phyloP scores from a whole-genome alignment of 352 stramenopile genomes.

The Globisporangium barbulae region DNA sequence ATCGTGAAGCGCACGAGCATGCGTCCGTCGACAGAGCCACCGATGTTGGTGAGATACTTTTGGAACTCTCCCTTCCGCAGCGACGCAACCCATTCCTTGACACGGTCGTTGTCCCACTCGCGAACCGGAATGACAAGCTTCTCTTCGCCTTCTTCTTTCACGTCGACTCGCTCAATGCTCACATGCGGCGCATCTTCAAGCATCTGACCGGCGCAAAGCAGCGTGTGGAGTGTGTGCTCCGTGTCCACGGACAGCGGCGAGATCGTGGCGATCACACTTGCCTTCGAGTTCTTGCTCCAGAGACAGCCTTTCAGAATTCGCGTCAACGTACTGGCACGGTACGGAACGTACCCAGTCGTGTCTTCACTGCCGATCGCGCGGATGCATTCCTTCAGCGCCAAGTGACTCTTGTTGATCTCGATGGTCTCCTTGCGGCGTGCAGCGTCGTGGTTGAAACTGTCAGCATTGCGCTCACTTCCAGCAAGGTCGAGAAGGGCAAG shows the following conservation, averaged over 20 bases:
- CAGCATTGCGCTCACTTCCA: slow-evolving; percentile 73
- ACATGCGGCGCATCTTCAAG: slow-evolving; percentile 52
- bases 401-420: slow-evolving; percentile 84
- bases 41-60: slow-evolving; percentile 52
- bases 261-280: slow-evolving; percentile 73
- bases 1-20: slow-evolving; percentile 61
- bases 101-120: slow-evolving; percentile 57
- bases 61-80: slow-evolving; percentile 46
- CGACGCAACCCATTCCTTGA: slow-evolving; percentile 49
- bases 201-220: slow-evolving; percentile 72
- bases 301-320: slow-evolving; percentile 73
- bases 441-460: slow-evolving; percentile 76
- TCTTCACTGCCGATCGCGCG: slow-evolving; percentile 61
- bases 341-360: slow-evolving; percentile 56
- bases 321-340: slow-evolving; percentile 67
- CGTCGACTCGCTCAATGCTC: slow-evolving; percentile 56
- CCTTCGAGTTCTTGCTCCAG: slow-evolving; percentile 53
- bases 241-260: slow-evolving; percentile 77
- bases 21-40: slow-evolving; percentile 43
- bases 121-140: slow-evolving; percentile 33
- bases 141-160: slow-evolving; percentile 43
- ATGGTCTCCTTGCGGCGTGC: slow-evolving; percentile 67
- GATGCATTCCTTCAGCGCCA: slow-evolving; percentile 83
- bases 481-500: slow-evolving; percentile 64
- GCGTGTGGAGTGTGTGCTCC: slow-evolving; percentile 75